phyloP scores from a whole-genome alignment of 2,329 filamentous ascomycete genomes.

The Corynespora cassiicola region DNA sequence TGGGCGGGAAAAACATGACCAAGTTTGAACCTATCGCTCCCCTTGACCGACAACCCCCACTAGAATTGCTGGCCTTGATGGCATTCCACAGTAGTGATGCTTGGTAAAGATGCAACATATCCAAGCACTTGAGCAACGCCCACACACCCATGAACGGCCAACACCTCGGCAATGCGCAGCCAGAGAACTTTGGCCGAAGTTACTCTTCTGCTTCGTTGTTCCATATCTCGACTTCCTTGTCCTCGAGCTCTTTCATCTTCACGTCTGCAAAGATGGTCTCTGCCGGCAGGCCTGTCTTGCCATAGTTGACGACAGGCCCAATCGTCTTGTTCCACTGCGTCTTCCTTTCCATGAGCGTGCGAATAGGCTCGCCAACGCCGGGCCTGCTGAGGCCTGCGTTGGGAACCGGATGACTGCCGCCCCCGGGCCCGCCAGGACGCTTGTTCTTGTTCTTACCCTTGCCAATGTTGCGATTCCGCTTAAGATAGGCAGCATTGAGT shows the following conservation, averaged over 20 bases:
- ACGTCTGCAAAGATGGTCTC: conserved; percentile 79
- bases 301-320: conserved; percentile 86
- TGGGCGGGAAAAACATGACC: too few species aligned
- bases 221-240: conserved; percentile 80
- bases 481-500: conserved; percentile 93
- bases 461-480: conserved; percentile 91
- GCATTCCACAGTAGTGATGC: too few species aligned
- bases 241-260: conserved; percentile 75
- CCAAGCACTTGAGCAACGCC: too few species aligned
- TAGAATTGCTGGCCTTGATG: too few species aligned
- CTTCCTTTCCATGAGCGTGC: conserved; percentile 90
- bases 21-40: too few species aligned
- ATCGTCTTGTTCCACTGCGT: conserved; percentile 91
- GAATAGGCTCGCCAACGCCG: conserved; percentile 88
- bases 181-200: too few species aligned
- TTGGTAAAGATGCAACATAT: too few species aligned
- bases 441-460: conserved; percentile 91
- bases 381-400: conserved; percentile 43
- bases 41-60: too few species aligned
- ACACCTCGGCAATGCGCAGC: too few species aligned
- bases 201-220: conserved; percentile 75
- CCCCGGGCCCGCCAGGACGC: conserved; percentile 75
- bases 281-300: conserved; percentile 75
- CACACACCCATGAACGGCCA: too few species aligned
- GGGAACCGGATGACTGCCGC: conserved; percentile 65